These are phyloP conservation scores for Fusarium fracticaudum DNA, from an alignment of 2,329 filamentous ascomycete species.

Conservation along the genomic window DNA sequence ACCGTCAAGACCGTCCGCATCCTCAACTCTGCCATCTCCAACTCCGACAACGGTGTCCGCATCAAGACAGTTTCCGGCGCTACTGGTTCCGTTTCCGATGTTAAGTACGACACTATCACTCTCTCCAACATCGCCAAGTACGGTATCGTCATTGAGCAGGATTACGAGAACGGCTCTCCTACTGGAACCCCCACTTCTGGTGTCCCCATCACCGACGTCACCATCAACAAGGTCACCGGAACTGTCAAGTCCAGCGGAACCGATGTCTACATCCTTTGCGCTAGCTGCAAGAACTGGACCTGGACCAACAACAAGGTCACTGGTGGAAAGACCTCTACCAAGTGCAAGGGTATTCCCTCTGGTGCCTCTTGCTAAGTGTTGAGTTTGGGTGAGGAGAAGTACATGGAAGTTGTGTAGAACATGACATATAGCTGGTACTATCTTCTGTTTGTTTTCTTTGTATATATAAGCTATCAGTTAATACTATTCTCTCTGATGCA, in stretches of 20 bases:
- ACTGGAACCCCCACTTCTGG: constrained; percentile 57
- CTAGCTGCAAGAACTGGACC: constrained; percentile 60
- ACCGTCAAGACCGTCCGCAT: constrained; percentile 62
- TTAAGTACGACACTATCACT: constrained; percentile 56
- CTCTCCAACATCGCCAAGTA: constrained; percentile 54
- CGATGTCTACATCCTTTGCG: constrained; percentile 64
- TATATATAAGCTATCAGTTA: not conserved
- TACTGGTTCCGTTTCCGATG: constrained; percentile 55
- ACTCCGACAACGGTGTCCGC: constrained; percentile 63
- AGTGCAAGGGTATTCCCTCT: constrained; percentile 42
- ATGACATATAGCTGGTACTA: not conserved
- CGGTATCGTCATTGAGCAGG: constrained; percentile 53
- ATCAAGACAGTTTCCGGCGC: constrained; percentile 61
- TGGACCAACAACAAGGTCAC: constrained; percentile 60
- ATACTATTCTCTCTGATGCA: not conserved
- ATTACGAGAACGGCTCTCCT: constrained; percentile 60
- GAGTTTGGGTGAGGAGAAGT: not conserved
- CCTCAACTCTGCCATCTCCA: constrained; percentile 57
- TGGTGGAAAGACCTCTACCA: constrained; percentile 56
- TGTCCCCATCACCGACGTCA: constrained; percentile 63
- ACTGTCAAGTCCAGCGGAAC: constrained; percentile 52
- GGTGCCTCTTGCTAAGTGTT: constrained; percentile 36
- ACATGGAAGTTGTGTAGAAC: not conserved
- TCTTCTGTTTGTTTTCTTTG: not conserved
- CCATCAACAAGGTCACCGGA: constrained; percentile 55